Evolutionary conservation across 164 flowering plant genomes (phyloP), one percentile per base, ranked within the genome.

Genomic region (Dillenia suffruticosa): DNA sequence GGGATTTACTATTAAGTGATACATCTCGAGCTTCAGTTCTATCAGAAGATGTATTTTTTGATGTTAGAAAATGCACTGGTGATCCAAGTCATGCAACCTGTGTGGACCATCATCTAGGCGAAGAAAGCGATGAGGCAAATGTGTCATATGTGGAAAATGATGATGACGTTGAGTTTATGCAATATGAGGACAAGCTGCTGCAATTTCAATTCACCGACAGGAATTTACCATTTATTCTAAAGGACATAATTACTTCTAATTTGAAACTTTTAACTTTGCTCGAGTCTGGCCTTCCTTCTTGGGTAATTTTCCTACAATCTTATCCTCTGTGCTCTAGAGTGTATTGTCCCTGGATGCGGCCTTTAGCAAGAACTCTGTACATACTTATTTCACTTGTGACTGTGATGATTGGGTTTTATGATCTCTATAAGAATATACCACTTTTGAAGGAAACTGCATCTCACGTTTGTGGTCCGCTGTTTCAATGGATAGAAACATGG

Each of bases 271-370:
- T 74, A 45, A 62, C 72, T 9, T 63, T 70, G 61, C 69, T 74
- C 1, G 78, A 74, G 61, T 68, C 69, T 8, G 74, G 78, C 15
- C 74, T 74, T 55, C 78, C 78, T n/a, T 47, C 72, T 52, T 74
- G 78, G 78, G 78, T 74, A 54, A 67, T 74, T 51, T 74, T 74
- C 66, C 54, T 74, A 12, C 78, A 70, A 49, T 74, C 78, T 3
- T 74, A 74, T 64, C 78, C 78, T 45, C 47, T 70, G 58, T 68
- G 70, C 49, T 57, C 69, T 54, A 61, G 63, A 8, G 46, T 67
- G 11, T 74, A 74, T 57, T 70, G 70, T 10, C 74, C 78, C 40
- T 74, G 78, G 78, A 74, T 74, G 74, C 49, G 64, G 49, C 74
- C 70, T 49, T 47, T 74, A 9, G 78, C 54, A 19, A 74, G 70